phyloP scores from a whole-genome alignment of 768 basidiomycete genomes.

The Boletus pseudo-olivaceus region DNA sequence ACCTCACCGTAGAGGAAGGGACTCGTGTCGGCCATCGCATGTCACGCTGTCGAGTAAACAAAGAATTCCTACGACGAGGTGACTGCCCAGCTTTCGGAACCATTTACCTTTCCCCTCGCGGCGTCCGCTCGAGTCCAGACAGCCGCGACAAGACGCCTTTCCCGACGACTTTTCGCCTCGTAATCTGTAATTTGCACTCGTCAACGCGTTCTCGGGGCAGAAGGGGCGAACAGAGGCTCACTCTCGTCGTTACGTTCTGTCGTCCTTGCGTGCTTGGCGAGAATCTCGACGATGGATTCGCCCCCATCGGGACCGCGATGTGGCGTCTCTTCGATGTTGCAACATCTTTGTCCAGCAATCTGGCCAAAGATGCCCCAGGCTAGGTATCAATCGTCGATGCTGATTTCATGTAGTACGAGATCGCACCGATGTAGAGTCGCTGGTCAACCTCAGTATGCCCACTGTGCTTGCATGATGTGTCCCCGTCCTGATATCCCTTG shows the following conservation, averaged over 20 bases:
- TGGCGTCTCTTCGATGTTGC: conserved; percentile 61
- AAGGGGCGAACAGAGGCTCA: too few relatives aligned
- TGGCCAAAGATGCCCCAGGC: conserved; percentile 24
- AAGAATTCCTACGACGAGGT: conserved; percentile 28
- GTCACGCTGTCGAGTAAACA: conserved; percentile 38
- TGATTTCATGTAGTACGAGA: conserved; percentile 93
- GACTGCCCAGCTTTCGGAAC: conserved; percentile 63
- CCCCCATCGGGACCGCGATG: conserved; percentile 79
- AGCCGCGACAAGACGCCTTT: conserved; percentile 42
- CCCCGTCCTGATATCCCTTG: not conserved
- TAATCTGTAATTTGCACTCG: not conserved
- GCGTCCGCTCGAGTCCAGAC: conserved; percentile 62
- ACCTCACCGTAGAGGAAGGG: conserved; percentile 73
- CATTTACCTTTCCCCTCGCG: conserved; percentile 65
- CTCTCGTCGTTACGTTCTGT: conserved; percentile 35
- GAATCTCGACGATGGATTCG: conserved; percentile 84
- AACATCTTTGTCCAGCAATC: conserved; percentile 23
- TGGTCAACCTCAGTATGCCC: conserved; percentile 85
- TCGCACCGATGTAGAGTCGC: conserved; percentile 93
- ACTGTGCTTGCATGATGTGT: conserved; percentile 87
- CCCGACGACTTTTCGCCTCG: conserved; percentile 8
- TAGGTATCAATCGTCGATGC: conserved; percentile 60
- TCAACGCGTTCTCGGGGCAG: not conserved
- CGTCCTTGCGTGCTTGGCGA: conserved; percentile 83
- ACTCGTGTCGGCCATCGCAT: conserved; percentile 56